These are phyloP conservation scores for Coniella lustricola DNA, from an alignment of 2,329 filamentous ascomycete species.

Conservation along the genomic window DNA sequence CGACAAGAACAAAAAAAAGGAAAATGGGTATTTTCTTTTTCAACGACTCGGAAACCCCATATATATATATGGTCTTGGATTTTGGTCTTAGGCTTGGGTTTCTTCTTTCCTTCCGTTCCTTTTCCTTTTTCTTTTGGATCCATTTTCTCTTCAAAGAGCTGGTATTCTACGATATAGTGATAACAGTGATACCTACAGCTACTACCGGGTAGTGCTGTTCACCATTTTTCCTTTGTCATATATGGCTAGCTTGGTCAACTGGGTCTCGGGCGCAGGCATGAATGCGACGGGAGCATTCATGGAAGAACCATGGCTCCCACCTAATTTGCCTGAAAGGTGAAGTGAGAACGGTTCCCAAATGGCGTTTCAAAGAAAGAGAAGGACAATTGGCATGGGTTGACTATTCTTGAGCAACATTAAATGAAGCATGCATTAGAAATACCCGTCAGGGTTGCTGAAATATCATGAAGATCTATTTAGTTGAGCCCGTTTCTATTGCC, in stretches of 20 bases:
- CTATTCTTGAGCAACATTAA: too few species aligned
- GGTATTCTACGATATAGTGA: too few species aligned
- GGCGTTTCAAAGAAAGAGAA: too few species aligned
- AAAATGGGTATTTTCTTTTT: neutral
- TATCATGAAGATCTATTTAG: too few species aligned
- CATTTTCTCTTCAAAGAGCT: neutral
- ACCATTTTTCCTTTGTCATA: neutral
- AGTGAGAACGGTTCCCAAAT: too few species aligned
- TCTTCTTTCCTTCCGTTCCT: neutral
- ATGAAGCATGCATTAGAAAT: too few species aligned
- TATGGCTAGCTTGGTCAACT: neutral
- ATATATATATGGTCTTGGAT: neutral
- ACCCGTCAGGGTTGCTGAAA: too few species aligned
- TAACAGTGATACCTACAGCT: neutral
- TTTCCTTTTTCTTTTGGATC: neutral
- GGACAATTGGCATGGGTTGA: too few species aligned
- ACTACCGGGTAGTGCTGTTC: neutral
- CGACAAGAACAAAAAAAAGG: neutral
- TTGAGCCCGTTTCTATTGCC: too few species aligned
- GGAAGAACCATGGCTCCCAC: too few species aligned
- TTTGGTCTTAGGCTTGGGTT: neutral
- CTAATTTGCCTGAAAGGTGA: too few species aligned
- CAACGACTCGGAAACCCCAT: neutral
- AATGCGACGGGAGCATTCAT: neutral
- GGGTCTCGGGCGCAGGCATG: neutral